Conservation (phyloP, 1,139 yeast species). For the Lodderomyces jiufengensis region DNA sequence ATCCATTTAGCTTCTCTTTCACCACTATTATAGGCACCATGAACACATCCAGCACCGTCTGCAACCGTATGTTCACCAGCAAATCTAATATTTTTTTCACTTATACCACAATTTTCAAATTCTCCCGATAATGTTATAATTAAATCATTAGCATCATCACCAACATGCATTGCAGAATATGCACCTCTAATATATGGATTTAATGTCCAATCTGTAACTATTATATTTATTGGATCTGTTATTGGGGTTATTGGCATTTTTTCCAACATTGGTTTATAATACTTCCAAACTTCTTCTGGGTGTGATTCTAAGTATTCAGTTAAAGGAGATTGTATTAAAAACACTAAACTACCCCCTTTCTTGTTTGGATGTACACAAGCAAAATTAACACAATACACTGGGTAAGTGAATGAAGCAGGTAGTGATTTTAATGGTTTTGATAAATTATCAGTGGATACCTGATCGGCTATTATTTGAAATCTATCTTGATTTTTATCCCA, state of each 20-base stretch:
- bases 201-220: conserved; percentile 65
- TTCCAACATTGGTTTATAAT: conserved; percentile 34
- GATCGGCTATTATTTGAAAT: conserved; percentile 41
- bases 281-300: conserved; percentile 38
- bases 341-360: conserved; percentile 39
- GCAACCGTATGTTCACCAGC: conserved; percentile 82
- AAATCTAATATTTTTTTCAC: conserved; percentile 51
- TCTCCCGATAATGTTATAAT: conserved; percentile 50
- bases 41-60: conserved; percentile 84
- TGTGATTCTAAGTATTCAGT: conserved; percentile 48
- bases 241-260: conserved; percentile 19
- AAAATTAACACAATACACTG: conserved; percentile 29
- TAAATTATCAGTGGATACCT: conserved; percentile 7
- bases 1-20: conserved; percentile 61
- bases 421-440: conserved; percentile 16
- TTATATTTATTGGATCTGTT: conserved; percentile 49
- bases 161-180: conserved; percentile 64
- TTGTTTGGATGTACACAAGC: conserved; percentile 20
- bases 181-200: conserved; percentile 73
- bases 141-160: conserved; percentile 65
- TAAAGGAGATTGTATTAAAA: conserved; percentile 67
- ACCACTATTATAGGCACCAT: conserved; percentile 75
- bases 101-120: conserved; percentile 46
- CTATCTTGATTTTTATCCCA: conserved; percentile 61
- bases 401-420: conserved; percentile 30